Base-by-base conservation (phyloP, 2,329 filamentous ascomycete genomes). In the Ceratocystis cubensis region DNA sequence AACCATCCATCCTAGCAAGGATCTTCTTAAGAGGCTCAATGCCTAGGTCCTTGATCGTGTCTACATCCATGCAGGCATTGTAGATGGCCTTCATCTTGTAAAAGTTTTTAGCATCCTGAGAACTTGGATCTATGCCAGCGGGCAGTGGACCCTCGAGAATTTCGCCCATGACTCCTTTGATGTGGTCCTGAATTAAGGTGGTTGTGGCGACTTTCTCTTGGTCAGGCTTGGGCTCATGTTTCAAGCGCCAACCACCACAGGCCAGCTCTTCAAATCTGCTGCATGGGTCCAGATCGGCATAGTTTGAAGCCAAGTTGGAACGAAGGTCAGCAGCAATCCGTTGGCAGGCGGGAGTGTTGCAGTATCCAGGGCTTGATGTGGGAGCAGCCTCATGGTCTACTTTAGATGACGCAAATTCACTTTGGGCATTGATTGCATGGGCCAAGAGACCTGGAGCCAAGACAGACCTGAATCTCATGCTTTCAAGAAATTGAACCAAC, bases 241-340 rank as follows among this genome's bases (percentile, higher is more conserved):
- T 79, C 28, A 83, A 78, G 65, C 81, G 78, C 82, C 86, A 89
- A 8, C 86, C 86, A 66, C 84, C 85, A 70, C 87, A 89, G 22
- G 84, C 84, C 66, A 85, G 80, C 72, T 85, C 78, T 68, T 88
- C 84, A 68, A 90, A 90, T 71, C 88, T 75, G n/a, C 78, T 81
- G 71, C 87, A 90, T 1, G 87, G 82, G 72, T 89, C 85, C 46
- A 89, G 76, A 2, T 82, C 74, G 68, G 82, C 77, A 73, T 88
- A 85, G 63, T 84, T 69, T 7, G 71, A 68, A 1, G 73, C 71
- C 0, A 75, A 66, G 10, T 70, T 73, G 25, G 70, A 71, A 0
- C 74, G 66, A 8, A 75, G 71, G 28, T 75, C 72, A 0, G 73
- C 73, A 22, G 73, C 73, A 20, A 73, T 70, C 61, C 73, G 73